phyloP scores from a whole-genome alignment of 2,329 filamentous ascomycete genomes.

The Exophiala xenobiotica region DNA sequence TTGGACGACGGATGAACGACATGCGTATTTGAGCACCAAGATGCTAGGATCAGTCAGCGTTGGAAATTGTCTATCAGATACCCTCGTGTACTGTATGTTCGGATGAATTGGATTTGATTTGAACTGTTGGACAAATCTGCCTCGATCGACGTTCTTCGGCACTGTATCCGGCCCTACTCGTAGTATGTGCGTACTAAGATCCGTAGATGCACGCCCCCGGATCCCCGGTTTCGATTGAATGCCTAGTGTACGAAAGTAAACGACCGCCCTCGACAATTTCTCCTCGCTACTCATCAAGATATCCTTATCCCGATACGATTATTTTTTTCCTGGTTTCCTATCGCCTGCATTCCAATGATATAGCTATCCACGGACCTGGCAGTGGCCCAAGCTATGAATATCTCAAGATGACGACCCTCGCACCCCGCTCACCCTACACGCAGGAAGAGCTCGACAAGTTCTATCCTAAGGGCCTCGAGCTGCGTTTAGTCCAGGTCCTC shows the following conservation, averaged over 20 bases:
- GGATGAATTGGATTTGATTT: neutral
- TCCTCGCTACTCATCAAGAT: no score
- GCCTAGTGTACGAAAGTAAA: no score
- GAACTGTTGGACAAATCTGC: neutral
- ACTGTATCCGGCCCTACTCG: no score
- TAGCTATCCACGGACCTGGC: neutral
- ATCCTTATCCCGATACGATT: neutral
- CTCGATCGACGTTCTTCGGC: no score
- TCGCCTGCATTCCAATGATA: neutral
- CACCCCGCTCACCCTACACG: conserved; percentile 73
- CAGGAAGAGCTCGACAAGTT: conserved; percentile 74
- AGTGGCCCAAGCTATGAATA: neutral
- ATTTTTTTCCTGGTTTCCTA: neutral
- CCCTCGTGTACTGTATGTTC: neutral
- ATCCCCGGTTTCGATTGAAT: no score
- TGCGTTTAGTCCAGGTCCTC: conserved; percentile 85
- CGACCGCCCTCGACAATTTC: no score
- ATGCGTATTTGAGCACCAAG: conserved; percentile 16
- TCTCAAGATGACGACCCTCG: conserved; percentile 70
- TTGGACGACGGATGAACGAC: conserved; percentile 22
- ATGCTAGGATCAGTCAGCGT: neutral
- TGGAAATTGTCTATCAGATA: neutral
- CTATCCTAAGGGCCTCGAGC: conserved; percentile 75
- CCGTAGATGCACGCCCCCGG: no score
- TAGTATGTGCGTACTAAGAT: no score